Evolutionary conservation across 2,329 filamentous ascomycete genomes (phyloP), one percentile per base, ranked within the genome.

Genomic region (Graphilbum sp.): DNA sequence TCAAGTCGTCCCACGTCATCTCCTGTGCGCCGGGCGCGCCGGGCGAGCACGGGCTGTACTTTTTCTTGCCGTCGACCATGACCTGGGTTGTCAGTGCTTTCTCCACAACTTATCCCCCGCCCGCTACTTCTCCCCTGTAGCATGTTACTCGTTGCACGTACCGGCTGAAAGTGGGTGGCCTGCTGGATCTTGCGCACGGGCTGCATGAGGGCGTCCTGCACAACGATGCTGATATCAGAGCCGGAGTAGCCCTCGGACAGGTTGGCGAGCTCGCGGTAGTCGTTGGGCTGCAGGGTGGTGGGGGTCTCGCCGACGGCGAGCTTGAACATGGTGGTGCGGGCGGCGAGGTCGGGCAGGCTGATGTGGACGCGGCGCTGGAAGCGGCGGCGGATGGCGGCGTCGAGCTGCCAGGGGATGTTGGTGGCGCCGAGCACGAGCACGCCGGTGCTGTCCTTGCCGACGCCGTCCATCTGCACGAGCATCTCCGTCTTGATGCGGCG

Each of bases 381-480:
- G 53, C 90, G 84, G 58, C 90, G 75, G 49, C 90, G 79, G 50
- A 98, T 98, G 49, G 90, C 90, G 11, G 85, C 82, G 56, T 98
- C 90, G 35, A 98, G 70, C 65, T 98, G 88, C 90, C 90, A 98
- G 16, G 90, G 90, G 45, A 98, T 96, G 56, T 98, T 98, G 40
- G 90, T 98, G 38, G 90, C 90, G 43, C 90, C 90, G 4, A 98
- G 72, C 31, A 98, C 92, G 19, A 98, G 66, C 9, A 98, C 88
- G 17, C 88, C 90, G 51, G 81, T 86, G 45, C 81, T 88, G 59
- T 98, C 90, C 45, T 92, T 88, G 45, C 90, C 92, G 10, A 98
- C 90, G 61, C 90, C 92, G 51, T 98, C 90, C 90, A 98, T 98
- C 60, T 98, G 90, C 16, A 98, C 88, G 13, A 98, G 75, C 52